Evolutionary conservation across 345 rosid genomes (phyloP).

Genomic region (Populus alba): DNA sequence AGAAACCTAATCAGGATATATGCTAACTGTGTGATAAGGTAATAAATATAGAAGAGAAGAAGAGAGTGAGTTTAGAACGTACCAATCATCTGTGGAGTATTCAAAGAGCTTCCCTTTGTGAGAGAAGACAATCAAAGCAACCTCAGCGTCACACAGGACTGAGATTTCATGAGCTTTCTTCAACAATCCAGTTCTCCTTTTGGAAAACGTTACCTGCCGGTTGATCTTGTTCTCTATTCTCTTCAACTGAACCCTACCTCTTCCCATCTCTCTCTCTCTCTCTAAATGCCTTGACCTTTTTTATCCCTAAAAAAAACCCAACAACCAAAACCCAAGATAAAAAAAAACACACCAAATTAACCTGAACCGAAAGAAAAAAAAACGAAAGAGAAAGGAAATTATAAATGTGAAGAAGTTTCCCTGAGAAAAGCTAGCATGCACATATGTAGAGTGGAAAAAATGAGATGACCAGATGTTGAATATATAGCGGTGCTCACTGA

Average conservation of each 20-base stretch:
- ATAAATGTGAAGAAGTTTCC: not conserved
- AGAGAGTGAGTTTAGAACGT: not conserved
- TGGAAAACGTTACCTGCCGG: conserved; percentile 72
- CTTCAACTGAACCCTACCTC: conserved; percentile 88
- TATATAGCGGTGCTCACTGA: conserved; percentile 3
- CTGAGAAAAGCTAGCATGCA: conserved; percentile 22
- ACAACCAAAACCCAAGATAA: conserved; percentile 34
- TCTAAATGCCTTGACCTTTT: not conserved
- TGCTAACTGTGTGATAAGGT: not conserved
- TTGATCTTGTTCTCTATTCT: conserved; percentile 83
- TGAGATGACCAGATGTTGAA: not conserved
- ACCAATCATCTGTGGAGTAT: conserved; percentile 67
- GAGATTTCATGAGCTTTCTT: conserved; percentile 91
- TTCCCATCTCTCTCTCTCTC: conserved; percentile 44
- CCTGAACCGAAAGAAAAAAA: not conserved
- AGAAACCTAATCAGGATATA: not conserved
- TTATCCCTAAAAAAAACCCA: conserved; percentile 36
- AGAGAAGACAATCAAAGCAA: conserved; percentile 70
- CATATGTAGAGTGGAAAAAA: conserved; percentile 25
- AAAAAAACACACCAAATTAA: not conserved
- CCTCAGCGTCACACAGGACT: conserved; percentile 74
- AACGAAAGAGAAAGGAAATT: not conserved
- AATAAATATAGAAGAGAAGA: not conserved
- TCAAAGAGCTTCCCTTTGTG: conserved; percentile 77
- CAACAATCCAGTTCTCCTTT: conserved; percentile 66